Evolutionary conservation across 257 asterid genomes (phyloP).

Genomic region (Lithospermum erythrorhizon): DNA sequence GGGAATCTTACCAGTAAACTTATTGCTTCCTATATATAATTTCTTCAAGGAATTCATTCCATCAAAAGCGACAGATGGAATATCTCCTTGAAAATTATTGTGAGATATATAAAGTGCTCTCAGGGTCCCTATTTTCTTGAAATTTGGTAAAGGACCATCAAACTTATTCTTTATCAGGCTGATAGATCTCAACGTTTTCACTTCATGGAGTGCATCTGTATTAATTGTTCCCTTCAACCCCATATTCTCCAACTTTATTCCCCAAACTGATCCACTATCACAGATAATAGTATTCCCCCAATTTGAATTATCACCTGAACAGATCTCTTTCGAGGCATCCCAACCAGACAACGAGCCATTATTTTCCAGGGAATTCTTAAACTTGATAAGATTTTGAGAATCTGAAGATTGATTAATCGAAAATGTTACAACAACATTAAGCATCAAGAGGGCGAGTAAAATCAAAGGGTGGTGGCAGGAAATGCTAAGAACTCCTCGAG

Average conservation of each 20-base stretch:
- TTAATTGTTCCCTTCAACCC: slow-evolving; percentile 56
- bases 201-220: slow-evolving; percentile 33
- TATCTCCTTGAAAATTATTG: slow-evolving; percentile 47
- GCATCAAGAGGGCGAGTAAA: background rate
- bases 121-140: slow-evolving; percentile 24
- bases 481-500: background rate
- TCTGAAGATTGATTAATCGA: slow-evolving; percentile 17
- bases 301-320: slow-evolving; percentile 18
- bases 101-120: slow-evolving; percentile 39
- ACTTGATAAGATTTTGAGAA: slow-evolving; percentile 30
- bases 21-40: slow-evolving; percentile 47
- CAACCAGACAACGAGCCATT: slow-evolving; percentile 24
- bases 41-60: slow-evolving; percentile 59
- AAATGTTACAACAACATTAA: background rate
- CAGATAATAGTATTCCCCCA: slow-evolving; percentile 40
- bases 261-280: slow-evolving; percentile 41
- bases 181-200: slow-evolving; percentile 37
- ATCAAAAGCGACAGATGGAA: slow-evolving; percentile 26
- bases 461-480: no score
- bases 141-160: slow-evolving; percentile 44
- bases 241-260: slow-evolving; percentile 52
- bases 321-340: slow-evolving; percentile 22
- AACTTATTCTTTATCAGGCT: slow-evolving; percentile 53
- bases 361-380: slow-evolving; percentile 25
- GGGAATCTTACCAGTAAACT: slow-evolving; percentile 51